These are phyloP conservation scores for Diaporthe vaccinii DNA, from an alignment of 2,329 filamentous ascomycete species.

Conservation along the genomic window DNA sequence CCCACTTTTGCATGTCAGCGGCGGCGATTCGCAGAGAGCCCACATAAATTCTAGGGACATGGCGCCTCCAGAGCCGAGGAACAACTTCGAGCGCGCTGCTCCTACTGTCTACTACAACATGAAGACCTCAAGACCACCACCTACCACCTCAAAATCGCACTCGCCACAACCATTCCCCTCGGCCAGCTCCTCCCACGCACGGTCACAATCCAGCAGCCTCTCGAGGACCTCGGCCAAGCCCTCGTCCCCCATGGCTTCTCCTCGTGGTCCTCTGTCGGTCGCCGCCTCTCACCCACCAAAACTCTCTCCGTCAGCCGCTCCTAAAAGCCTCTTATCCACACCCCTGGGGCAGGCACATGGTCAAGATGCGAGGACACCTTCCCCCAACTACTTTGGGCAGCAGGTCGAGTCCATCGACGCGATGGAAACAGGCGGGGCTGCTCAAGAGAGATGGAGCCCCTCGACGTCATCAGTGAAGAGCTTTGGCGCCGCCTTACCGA, in stretches of 20 bases:
- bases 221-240: slow-evolving; percentile 57
- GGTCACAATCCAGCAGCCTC: slow-evolving; percentile 58
- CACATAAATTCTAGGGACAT: slow-evolving; percentile 25
- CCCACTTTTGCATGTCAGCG: slow-evolving; percentile 27
- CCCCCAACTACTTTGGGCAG: slow-evolving; percentile 91
- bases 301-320: slow-evolving; percentile 55
- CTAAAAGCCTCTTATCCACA: slow-evolving; percentile 32
- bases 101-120: slow-evolving; percentile 59
- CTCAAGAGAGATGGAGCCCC: slow-evolving; percentile 81
- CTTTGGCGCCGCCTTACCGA: slow-evolving; percentile 76
- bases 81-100: slow-evolving; percentile 46
- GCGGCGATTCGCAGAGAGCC: not conserved
- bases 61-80: slow-evolving; percentile 48
- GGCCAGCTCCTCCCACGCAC: slow-evolving; percentile 49
- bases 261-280: slow-evolving; percentile 65
- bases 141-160: slow-evolving; percentile 50
- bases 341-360: slow-evolving; percentile 45
- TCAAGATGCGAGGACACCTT: slow-evolving; percentile 64
- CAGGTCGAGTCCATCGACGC: slow-evolving; percentile 73
- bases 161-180: slow-evolving; percentile 43
- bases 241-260: slow-evolving; percentile 66
- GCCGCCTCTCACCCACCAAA: slow-evolving; percentile 68
- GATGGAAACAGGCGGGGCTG: slow-evolving; percentile 73
- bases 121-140: slow-evolving; percentile 59
- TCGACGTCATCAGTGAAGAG: slow-evolving; percentile 79